A percentile compares a stretch with the other conserved stretches of the same genome.
Evolutionary conservation across 257 asterid genomes (phyloP).

Genomic region (Rhazya stricta): DNA sequence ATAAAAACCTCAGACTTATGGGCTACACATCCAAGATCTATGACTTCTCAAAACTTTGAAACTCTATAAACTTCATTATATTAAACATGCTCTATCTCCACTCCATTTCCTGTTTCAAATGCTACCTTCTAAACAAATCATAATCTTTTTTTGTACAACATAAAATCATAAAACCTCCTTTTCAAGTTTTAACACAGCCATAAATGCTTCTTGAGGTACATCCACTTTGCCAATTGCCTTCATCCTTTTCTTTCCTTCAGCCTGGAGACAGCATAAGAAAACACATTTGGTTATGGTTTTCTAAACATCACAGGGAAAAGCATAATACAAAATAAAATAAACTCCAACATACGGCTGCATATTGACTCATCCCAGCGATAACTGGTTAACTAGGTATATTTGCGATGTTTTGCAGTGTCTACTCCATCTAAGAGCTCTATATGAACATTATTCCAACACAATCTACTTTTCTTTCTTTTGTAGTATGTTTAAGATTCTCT

Average conservation of each 20-base stretch:
- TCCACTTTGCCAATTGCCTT: conserved; percentile 92
- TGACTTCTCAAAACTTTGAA: too few relatives aligned
- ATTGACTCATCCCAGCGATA: not conserved
- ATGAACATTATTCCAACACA: too few relatives aligned
- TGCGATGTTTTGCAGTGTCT: too few relatives aligned
- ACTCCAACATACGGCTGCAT: not conserved
- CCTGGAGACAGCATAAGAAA: conserved; percentile 40
- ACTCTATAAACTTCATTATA: too few relatives aligned
- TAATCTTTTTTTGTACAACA: not conserved
- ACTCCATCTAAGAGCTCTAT: too few relatives aligned
- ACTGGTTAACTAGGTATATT: not conserved
- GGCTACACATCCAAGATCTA: too few relatives aligned
- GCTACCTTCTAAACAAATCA: not conserved
- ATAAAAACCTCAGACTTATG: too few relatives aligned
- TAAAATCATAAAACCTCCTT: conserved; percentile 69
- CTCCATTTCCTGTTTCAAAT: not conserved
- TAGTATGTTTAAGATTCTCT: too few relatives aligned
- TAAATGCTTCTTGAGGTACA: conserved; percentile 97
- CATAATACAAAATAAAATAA: not conserved
- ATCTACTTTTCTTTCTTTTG: too few relatives aligned
- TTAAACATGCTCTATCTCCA: not conserved
- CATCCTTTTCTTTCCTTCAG: conserved; percentile 99
- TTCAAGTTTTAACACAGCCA: conserved; percentile 98
- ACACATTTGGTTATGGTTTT: not conserved
- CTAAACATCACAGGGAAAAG: not conserved